Evolutionary conservation across 2,329 filamentous ascomycete species (phyloP).

Genomic region (Tolypocladium tropicale): DNA sequence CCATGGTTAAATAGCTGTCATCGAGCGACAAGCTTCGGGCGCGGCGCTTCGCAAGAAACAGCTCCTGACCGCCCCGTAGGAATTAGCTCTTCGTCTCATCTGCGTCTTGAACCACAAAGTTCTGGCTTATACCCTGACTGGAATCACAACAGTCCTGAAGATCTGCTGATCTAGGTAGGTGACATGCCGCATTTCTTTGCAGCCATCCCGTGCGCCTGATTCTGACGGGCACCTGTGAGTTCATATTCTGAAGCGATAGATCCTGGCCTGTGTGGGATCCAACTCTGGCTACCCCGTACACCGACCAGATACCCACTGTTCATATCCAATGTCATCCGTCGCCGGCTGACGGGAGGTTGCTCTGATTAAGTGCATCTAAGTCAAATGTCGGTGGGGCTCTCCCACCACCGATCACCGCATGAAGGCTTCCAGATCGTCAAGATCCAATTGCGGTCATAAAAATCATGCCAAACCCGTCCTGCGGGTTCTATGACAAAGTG

Average conservation of each 20-base stretch:
- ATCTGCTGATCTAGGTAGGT: background rate
- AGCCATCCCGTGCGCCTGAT: background rate
- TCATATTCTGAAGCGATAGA: background rate
- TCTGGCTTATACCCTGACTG: background rate
- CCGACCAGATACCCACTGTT: too few relatives aligned
- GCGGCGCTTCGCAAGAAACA: background rate
- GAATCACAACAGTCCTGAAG: background rate
- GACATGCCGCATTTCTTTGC: background rate
- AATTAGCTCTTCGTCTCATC: background rate
- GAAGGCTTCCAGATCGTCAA: background rate
- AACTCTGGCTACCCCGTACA: background rate
- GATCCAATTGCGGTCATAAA: background rate
- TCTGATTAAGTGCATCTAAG: background rate
- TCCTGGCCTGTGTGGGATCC: background rate
- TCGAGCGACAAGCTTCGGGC: slow-evolving; percentile 6
- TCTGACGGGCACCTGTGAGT: background rate
- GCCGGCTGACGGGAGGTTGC: background rate
- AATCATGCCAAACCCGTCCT: too few relatives aligned
- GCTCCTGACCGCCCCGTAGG: background rate
- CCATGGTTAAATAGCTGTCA: background rate
- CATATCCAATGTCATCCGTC: background rate
- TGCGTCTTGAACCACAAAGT: background rate
- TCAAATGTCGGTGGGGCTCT: background rate
- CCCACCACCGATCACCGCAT: background rate
- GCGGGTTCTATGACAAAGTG: too few relatives aligned